Conservation (phyloP, 208 protist species). For the Crithidia bombi region DNA sequence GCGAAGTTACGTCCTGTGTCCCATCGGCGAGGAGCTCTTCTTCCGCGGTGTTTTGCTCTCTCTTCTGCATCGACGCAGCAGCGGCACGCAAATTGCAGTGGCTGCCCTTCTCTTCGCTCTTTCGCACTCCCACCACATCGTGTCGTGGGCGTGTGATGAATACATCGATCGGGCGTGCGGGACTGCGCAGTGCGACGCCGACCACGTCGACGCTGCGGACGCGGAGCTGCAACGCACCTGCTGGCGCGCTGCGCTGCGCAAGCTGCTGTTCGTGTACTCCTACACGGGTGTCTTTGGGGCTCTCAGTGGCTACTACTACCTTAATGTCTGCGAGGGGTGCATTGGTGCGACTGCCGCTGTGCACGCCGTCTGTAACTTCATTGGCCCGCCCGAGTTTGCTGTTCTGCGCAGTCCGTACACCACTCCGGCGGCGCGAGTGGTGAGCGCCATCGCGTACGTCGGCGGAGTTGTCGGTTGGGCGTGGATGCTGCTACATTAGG, state of each 20-base stretch:
- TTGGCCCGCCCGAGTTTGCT: conserved; percentile 54
- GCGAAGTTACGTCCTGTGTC: conserved; percentile 61
- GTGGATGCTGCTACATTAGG: conserved; percentile 17
- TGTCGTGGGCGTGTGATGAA: conserved; percentile 38
- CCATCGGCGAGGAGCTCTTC: conserved; percentile 77
- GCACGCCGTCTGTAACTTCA: conserved; percentile 71
- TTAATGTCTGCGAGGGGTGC: conserved; percentile 42
- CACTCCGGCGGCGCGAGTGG: not conserved
- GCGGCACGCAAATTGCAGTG: conserved; percentile 34
- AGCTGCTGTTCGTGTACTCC: conserved; percentile 23
- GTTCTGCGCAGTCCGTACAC: not conserved
- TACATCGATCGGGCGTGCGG: conserved; percentile 20
- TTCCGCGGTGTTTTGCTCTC: conserved; percentile 73
- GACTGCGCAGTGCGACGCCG: not conserved
- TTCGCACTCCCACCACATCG: conserved; percentile 67
- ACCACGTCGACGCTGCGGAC: not conserved
- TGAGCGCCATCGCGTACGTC: conserved; percentile 20
- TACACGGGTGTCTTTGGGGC: conserved; percentile 60
- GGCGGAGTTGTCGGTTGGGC: conserved; percentile 23
- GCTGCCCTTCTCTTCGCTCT: conserved; percentile 66
- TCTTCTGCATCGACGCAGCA: conserved; percentile 36
- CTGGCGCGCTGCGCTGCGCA: conserved; percentile 28
- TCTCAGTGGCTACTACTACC: conserved; percentile 66
- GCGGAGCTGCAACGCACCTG: conserved; percentile 11
- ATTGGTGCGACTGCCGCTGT: conserved; percentile 44